phyloP scores from a whole-genome alignment of 2,329 filamentous ascomycete genomes.

The Aspergillus sp. region DNA sequence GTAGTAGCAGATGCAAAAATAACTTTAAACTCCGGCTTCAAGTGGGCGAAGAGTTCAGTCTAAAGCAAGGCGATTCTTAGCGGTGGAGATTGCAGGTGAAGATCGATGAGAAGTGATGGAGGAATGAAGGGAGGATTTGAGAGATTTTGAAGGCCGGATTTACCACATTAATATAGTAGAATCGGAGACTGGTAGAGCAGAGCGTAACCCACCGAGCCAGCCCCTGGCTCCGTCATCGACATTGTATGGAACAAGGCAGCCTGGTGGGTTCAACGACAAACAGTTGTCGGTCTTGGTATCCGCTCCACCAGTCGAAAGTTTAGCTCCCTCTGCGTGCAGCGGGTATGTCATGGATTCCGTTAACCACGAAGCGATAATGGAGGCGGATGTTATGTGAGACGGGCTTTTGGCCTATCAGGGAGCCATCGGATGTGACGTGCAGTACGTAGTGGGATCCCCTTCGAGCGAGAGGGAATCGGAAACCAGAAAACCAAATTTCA shows the following conservation, averaged over 20 bases:
- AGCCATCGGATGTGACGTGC: neutral
- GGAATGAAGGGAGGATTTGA: neutral
- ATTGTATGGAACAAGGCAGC: conserved; percentile 12
- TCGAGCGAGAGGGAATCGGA: neutral
- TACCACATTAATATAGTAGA: conserved; percentile 16
- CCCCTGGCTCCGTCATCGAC: conserved; percentile 21
- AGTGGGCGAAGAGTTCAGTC: neutral
- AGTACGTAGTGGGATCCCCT: neutral
- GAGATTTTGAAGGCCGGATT: conserved; percentile 2
- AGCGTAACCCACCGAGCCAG: conserved; percentile 7
- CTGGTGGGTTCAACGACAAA: conserved; percentile 1
- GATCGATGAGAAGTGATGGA: neutral
- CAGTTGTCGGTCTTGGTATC: neutral
- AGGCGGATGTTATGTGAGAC: neutral
- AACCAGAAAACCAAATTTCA: neutral
- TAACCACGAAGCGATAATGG: neutral
- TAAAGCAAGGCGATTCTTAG: neutral
- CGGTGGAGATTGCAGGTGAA: conserved; percentile 1
- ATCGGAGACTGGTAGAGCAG: conserved; percentile 2
- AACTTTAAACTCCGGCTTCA: neutral
- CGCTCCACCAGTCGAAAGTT: conserved; percentile 10
- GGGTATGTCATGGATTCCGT: neutral
- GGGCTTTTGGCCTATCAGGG: neutral
- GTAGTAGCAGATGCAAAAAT: neutral
- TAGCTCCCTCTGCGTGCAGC: neutral